Percentiles rank a stretch among this genome's conserved stretches.
These are phyloP conservation scores for Lentinula detonsa DNA, from an alignment of 768 basidiomycete species.

Conservation along the genomic window DNA sequence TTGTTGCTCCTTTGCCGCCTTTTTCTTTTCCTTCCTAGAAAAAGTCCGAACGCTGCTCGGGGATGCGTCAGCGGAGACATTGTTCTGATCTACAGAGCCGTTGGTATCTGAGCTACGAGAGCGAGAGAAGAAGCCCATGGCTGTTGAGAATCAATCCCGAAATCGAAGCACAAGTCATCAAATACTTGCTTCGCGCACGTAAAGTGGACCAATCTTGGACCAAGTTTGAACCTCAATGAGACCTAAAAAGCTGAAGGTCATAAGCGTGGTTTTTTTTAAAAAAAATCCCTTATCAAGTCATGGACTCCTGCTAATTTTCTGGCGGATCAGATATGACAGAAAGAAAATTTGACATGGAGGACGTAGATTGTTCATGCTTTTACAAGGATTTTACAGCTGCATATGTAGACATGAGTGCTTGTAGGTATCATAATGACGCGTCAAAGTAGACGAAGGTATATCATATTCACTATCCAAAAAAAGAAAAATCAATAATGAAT, in stretches of 20 bases:
- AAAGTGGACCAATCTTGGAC: background rate
- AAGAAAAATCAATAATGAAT: background rate
- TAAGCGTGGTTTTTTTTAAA: too few relatives aligned
- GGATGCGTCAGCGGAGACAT: background rate
- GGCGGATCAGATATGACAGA: too few relatives aligned
- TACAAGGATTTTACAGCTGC: background rate
- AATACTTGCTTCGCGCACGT: background rate
- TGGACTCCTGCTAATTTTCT: too few relatives aligned
- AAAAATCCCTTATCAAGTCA: too few relatives aligned
- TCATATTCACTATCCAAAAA: background rate
- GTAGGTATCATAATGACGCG: constrained; percentile 3
- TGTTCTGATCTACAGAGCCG: constrained; percentile 1
- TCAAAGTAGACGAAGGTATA: background rate
- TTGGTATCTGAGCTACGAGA: background rate
- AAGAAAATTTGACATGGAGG: too few relatives aligned
- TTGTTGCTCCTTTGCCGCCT: constrained; percentile 1
- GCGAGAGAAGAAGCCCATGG: constrained; percentile 4
- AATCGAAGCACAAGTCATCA: background rate
- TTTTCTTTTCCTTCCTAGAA: constrained; percentile 5
- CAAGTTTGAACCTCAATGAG: background rate
- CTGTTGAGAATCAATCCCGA: background rate
- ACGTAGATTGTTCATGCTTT: background rate
- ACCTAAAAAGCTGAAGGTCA: too few relatives aligned
- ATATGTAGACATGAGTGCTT: background rate
- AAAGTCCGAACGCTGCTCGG: background rate